These are phyloP conservation scores for Colletotrichum musicola DNA, from an alignment of 2,329 filamentous ascomycete species.

Conservation along the genomic window DNA sequence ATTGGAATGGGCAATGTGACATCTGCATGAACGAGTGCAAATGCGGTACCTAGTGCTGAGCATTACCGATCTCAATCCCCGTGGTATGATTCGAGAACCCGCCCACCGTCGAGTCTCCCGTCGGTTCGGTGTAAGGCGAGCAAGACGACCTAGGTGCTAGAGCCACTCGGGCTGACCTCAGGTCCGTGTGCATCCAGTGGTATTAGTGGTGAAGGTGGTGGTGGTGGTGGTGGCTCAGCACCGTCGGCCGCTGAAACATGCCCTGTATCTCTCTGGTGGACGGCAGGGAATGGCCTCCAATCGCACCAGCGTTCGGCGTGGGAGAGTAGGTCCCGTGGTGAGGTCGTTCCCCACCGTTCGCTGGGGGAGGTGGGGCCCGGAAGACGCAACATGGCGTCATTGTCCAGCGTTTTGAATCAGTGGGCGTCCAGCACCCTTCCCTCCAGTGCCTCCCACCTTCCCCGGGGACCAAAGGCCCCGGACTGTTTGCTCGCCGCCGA, in stretches of 20 bases:
- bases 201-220: neutral
- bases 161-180: no score
- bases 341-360: constrained; percentile 5
- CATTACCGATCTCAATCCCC: neutral
- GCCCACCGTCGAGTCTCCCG: neutral
- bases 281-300: neutral
- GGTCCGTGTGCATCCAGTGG: no score
- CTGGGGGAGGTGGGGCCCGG: constrained; percentile 3
- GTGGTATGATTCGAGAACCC: constrained; percentile 1
- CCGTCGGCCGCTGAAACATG: constrained; percentile 27
- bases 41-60: constrained; percentile 10
- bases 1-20: neutral
- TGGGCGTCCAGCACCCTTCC: neutral
- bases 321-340: constrained; percentile 22
- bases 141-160: no score
- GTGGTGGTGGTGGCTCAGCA: constrained; percentile 8
- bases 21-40: constrained; percentile 7
- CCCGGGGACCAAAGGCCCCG: constrained; percentile 3
- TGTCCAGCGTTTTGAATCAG: constrained; percentile 8
- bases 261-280: neutral
- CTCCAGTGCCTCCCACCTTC: neutral
- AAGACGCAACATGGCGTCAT: constrained; percentile 37
- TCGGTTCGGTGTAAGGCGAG: no score
- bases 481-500: constrained; percentile 11
- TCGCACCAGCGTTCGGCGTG: constrained; percentile 5